Base-by-base conservation (phyloP, 1,139 yeast genomes). In the Yarrowia galli region DNA sequence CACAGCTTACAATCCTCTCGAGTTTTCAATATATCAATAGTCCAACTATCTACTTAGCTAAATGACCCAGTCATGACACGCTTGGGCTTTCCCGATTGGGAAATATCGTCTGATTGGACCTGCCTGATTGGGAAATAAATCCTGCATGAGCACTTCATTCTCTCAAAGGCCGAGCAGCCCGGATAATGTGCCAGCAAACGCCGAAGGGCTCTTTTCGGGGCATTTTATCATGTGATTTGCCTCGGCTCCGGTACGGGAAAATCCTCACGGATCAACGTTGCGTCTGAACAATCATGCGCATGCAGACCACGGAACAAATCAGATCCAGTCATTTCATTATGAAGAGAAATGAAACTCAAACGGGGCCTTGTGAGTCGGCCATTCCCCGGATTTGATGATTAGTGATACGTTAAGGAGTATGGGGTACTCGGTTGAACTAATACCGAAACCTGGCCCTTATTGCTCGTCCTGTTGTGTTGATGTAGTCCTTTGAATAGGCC, bases 231-330 rank as follows among this genome's bases (percentile, higher is more conserved):
- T 40, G 40, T 12, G 56, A 49, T n/a, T 3, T 32, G 25, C 56
- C 56, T 49, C 56, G 56, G 56, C 56, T 2, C 35, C 4, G 18
- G 1, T 3, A 6, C 18, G 1, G n/a, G 38, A 32, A 32, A 49
- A 32, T 2, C 20, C 40, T 49, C 32, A 28, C 53, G 9, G 56
- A 49, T 32, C 40, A n/a, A 20, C 56, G 20, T 49, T 49, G 56
- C 56, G 23, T 32, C 12, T 22, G 18, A 49, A 49, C 25, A 9
- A 3, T 15, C 56, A 49, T 49, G 56, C 56, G 32, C 56, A 32
- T 49, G 56, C 56, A 49, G 32, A 40, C 56, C 56, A 49, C 56
- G 28, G 36, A 28, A 25, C 23, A 48, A 46, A 48, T 28, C 54
- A 28, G 53, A 48, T 25, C n/a, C 53, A 48, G n/a, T 22, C 13